Base-by-base conservation (phyloP, 345 rosid species). In the Citrus australasica region DNA sequence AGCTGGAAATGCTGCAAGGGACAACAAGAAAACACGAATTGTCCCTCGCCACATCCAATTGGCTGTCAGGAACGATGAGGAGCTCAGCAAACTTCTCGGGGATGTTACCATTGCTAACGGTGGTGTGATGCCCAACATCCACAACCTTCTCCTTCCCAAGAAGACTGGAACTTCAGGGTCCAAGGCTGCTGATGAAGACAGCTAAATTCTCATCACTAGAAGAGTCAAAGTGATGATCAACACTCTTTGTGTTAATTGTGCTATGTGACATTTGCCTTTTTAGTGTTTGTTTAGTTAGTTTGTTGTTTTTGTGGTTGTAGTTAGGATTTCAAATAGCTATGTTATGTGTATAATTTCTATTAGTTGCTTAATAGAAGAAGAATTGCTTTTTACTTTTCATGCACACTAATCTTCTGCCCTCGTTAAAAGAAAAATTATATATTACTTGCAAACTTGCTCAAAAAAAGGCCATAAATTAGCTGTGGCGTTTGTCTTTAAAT, bases 121-220 rank as follows among this genome's bases (percentile, higher is more conserved):
- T 6, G 98, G 98, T 62, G 98, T 95, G 74, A 93, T 94, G 97
- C 97, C 97, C 1, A 94, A 94, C 84, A 94, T 94, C 84, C 98
- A 94, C 90, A 94, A 92, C 79, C 98, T 92, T 32, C 94, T 95
- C 38, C 90, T 93, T 58, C 98, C 98, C 5, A 95, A 93, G 87
- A 95, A 93, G 89, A 10, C 95, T 6, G 97, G 98, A 9, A 71
- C 91, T 71, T 89, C 94, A 4, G 88, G 86, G 48, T 86, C 91
- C 6, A 89, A 91, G 88, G 85, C 88, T 1, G 95, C 73, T 30
- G 97, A 85, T 2, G 97, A 95, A 7, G 98, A 92, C 80, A 78
- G 11, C 38, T 76, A 25, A 55, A 51, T 30, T 17, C 51, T 46
- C 51, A 13, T 46, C 17, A 48, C 22, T 35, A 35, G 7, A 35